phyloP scores from a whole-genome alignment of 2,329 filamentous ascomycete species.

The Coniochaeta sp. region DNA sequence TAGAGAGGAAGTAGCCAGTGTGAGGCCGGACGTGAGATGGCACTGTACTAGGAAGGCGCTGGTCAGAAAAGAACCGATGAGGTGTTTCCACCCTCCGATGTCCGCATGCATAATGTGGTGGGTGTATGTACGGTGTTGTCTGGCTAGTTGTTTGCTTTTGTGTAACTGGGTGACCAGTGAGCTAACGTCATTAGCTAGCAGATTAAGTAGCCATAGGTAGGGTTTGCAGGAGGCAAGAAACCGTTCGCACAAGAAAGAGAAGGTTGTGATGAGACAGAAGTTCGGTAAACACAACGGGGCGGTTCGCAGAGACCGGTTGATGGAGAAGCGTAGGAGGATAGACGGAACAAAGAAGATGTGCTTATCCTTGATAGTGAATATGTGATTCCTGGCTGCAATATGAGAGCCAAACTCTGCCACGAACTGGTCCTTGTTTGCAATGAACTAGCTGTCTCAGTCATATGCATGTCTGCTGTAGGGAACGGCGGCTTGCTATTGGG shows the following conservation, averaged over 20 bases:
- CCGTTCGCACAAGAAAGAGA: neutral
- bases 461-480: too few relatives aligned
- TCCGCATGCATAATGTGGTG: neutral
- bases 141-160: constrained; percentile 1
- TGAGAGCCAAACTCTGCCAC: neutral
- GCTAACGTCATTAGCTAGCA: too few relatives aligned
- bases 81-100: neutral
- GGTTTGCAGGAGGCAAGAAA: neutral
- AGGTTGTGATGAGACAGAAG: neutral
- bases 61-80: neutral
- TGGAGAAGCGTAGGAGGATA: too few relatives aligned
- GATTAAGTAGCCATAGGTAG: neutral
- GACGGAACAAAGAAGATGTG: neutral
- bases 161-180: neutral
- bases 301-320: neutral
- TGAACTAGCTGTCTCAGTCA: too few relatives aligned
- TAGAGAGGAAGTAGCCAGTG: neutral
- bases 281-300: neutral
- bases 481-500: too few relatives aligned
- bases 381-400: too few relatives aligned
- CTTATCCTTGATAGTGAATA: neutral
- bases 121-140: neutral
- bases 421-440: neutral
- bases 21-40: neutral
- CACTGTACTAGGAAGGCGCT: too few relatives aligned